Evolutionary conservation across 306 rosid genomes (phyloP), one percentile per base, ranked within the genome.

Genomic region (Gastrolobium bilobum): DNA sequence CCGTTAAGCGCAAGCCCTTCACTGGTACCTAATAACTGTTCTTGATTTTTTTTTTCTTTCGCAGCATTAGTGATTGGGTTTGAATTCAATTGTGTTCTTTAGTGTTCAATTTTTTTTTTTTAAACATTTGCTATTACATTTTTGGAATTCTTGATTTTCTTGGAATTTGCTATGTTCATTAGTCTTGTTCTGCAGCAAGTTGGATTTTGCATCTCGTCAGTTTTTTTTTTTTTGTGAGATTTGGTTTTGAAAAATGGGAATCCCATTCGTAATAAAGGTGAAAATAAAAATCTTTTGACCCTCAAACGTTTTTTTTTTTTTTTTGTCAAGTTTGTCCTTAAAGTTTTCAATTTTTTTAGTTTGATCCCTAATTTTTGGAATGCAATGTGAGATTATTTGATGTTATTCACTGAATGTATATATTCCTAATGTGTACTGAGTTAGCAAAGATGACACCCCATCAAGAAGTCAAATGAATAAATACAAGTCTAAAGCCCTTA

Each of bases 1-100:
- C 92, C 40, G 97, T 95, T 1, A 95, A 95, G 73, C 97, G 98
- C 82, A 95, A 95, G 68, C 99, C 97, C 26, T 95, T 91, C 58
- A 85, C 98, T 40, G 94, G 99, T 95, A 75, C 7, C 14, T 31
- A 5, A 4, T 15, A 5, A 9, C 8, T 11, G 11, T 57, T 26
- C 61, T 20, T 8, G 11, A 51, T 14, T 33, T 76, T 30, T 50
- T 7, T 13, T 15, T 43, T 10, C 39, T 20, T 70, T 38, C 4
- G 9, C 26, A 20, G 1, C 2, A 43, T 3, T 3, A 1, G 7
- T 67, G 33, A 9, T 11, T 80, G 31, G 29, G 57, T 68, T 78
- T 53, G 46, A 30, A 4, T 71, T 54, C 50, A 53, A 33, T 50
- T 26, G 60, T 52, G 59, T 10, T 81, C 75, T 10, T 14, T 14